A percentile compares a stretch with the other conserved stretches of the same genome.
Conservation (phyloP, 441 rosid species). For the Aleurites moluccanus region DNA sequence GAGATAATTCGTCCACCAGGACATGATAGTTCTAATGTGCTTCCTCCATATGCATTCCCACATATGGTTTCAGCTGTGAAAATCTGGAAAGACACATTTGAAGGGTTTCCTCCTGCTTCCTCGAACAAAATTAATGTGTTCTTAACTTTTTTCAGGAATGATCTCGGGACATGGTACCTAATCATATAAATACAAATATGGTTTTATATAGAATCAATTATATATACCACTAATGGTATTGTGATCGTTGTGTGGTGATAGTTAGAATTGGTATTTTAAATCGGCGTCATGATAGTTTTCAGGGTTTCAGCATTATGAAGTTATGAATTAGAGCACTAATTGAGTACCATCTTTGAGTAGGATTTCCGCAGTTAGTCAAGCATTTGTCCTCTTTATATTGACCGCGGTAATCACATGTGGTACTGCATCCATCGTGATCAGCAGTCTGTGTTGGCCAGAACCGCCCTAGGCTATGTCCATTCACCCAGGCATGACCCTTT, state of each 20-base stretch:
- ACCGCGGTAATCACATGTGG: constrained; percentile 57
- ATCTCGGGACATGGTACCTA: constrained; percentile 69
- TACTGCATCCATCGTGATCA: constrained; percentile 47
- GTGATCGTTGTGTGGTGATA: too few relatives aligned
- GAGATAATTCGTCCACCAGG: constrained; percentile 52
- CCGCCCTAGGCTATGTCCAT: constrained; percentile 75
- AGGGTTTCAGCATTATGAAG: too few relatives aligned
- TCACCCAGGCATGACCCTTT: constrained; percentile 81
- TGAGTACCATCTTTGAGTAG: constrained; percentile 79
- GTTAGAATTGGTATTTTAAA: too few relatives aligned
- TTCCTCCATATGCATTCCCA: constrained; percentile 64
- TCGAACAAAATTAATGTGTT: constrained; percentile 59
- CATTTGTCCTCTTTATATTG: constrained; percentile 56
- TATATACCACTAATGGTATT: too few relatives aligned
- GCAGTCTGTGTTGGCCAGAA: constrained; percentile 79
- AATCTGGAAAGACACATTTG: constrained; percentile 39
- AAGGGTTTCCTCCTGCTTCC: constrained; percentile 50
- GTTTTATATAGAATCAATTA: too few relatives aligned
- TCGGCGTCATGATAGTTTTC: too few relatives aligned
- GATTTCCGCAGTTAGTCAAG: constrained; percentile 66
- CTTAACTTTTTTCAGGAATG: constrained; percentile 33
- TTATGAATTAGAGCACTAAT: too few relatives aligned
- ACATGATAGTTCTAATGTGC: constrained; percentile 56
- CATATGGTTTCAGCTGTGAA: constrained; percentile 61
- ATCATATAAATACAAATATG: not conserved